A percentile compares a stretch with the other conserved stretches of the same genome.
Evolutionary conservation across 73 alveolate genomes (phyloP).

Genomic region (Tetrahymena borealis): DNA sequence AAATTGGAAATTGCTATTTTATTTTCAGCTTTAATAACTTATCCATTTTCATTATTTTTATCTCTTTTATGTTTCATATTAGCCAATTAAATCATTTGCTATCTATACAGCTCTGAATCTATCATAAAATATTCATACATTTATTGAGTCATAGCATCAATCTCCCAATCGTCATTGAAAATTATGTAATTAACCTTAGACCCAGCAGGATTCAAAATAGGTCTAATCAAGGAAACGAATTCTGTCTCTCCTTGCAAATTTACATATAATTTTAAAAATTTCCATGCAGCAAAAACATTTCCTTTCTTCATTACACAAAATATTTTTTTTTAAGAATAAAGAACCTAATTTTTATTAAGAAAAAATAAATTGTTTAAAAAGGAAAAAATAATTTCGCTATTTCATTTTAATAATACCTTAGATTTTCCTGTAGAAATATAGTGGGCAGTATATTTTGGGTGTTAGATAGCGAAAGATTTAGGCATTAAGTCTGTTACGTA

Average conservation of each 20-base stretch:
- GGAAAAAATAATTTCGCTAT: neutral
- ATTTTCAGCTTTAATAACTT: neutral
- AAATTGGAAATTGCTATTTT: neutral
- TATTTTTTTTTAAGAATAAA: slow-evolving; percentile 32
- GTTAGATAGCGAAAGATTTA: slow-evolving; percentile 15
- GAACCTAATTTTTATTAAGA: neutral
- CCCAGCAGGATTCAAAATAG: slow-evolving; percentile 17
- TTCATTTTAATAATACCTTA: neutral
- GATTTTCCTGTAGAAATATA: slow-evolving; percentile 31
- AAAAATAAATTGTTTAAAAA: neutral
- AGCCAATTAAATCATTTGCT: neutral
- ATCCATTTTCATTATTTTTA: neutral
- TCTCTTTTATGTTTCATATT: neutral
- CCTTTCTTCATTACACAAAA: slow-evolving; percentile 30
- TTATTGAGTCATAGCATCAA: slow-evolving; percentile 22
- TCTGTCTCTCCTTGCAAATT: slow-evolving; percentile 23
- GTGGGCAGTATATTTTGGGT: slow-evolving; percentile 2
- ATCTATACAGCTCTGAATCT: neutral
- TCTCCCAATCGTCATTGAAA: slow-evolving; percentile 37
- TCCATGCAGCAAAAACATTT: slow-evolving; percentile 39
- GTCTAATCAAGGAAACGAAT: slow-evolving; percentile 26
- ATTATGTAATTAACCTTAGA: slow-evolving; percentile 21
- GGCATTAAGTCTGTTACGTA: slow-evolving; percentile 22
- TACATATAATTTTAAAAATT: slow-evolving; percentile 28
- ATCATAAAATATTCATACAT: neutral